phyloP scores from a whole-genome alignment of 345 rosid genomes.

The Gossypium bickii region DNA sequence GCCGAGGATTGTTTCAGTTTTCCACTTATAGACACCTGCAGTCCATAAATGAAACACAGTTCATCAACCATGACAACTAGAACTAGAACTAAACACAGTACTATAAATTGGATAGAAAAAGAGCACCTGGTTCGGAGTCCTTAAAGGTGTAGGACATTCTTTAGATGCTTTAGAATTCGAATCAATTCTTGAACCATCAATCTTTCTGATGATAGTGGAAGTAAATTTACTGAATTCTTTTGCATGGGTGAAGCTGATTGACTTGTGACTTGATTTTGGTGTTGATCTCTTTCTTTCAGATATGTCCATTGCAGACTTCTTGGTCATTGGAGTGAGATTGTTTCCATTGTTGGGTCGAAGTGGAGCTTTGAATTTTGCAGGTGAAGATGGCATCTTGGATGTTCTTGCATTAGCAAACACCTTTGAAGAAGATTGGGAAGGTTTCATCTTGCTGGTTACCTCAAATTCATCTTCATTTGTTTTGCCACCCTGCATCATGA shows the following conservation, averaged over 20 bases:
- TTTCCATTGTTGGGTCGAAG: conserved; percentile 28
- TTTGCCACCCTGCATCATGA: conserved; percentile 31
- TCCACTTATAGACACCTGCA: conserved; percentile 40
- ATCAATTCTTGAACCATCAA: conserved; percentile 49
- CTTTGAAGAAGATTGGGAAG: conserved; percentile 29
- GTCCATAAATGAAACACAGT: conserved; percentile 13
- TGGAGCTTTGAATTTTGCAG: conserved; percentile 29
- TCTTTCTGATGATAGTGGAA: conserved; percentile 51
- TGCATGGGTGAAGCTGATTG: conserved; percentile 63
- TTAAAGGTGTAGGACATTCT: conserved; percentile 58
- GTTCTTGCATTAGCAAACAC: conserved; percentile 21
- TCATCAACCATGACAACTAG: conserved; percentile 9
- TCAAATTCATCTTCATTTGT: conserved; percentile 23
- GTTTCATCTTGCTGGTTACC: conserved; percentile 36
- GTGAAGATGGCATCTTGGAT: conserved; percentile 33
- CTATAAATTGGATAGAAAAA: background rate
- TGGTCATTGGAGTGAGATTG: conserved; percentile 35
- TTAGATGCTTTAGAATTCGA: conserved; percentile 40
- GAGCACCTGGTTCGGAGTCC: conserved; percentile 54
- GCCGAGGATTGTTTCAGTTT: conserved; percentile 33
- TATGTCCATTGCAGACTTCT: conserved; percentile 23
- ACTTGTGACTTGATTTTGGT: conserved; percentile 47
- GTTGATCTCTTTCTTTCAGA: conserved; percentile 39
- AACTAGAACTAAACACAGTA: background rate
- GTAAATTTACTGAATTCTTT: conserved; percentile 55